Base-by-base conservation (phyloP, 805 yeast species). In the Cyberlindnera suaveolens region DNA sequence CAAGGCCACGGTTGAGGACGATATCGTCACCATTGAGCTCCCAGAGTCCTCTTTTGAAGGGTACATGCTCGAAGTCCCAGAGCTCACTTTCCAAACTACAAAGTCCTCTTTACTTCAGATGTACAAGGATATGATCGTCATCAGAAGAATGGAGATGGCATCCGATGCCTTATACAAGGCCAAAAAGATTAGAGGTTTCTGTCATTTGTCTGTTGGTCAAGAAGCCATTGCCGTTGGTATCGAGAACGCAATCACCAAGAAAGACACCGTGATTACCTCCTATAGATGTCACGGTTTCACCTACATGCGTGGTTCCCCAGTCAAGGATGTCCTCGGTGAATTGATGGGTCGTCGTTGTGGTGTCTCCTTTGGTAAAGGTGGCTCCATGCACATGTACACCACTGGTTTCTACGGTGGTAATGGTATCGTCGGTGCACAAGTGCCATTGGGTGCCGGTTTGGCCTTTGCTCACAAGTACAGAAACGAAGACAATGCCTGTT, bases 351-450 rank as follows among this genome's bases (percentile, higher is more conserved):
- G 84, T 73, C 82, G 96, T 74, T 72, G 83, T 45, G 98, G 99
- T 75, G 95, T 86, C 48, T 85, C 97, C 35, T 82, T 72, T 71
- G 99, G 99, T 73, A 93, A 93, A 72, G 99, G 99, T 75, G 99
- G 99, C 59, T 93, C 99, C 53, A 93, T 93, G 99, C 99, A 93
- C 74, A 86, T 93, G 90, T 93, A 82, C 67, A 86, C 95, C 39
- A 82, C 83, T 38, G 95, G 95, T 49, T 93, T 93, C 77, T 93
- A 84, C 70, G 99, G 99, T 67, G 99, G 99, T 71, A 93, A 93
- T 72, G 99, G 99, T 75, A 93, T 93, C 67, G 99, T 93, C 43
- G 99, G 99, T 66, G 99, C 98, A 42, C 99, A 93, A 74, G 97
- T 93, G 45, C 96, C 99, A 51, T 77, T 93, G 58, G 99, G 99